A percentile compares a stretch with the other conserved stretches of the same genome.
Evolutionary conservation across 2,329 filamentous ascomycete genomes (phyloP).

Genomic region (Incumbomyces delicatus): DNA sequence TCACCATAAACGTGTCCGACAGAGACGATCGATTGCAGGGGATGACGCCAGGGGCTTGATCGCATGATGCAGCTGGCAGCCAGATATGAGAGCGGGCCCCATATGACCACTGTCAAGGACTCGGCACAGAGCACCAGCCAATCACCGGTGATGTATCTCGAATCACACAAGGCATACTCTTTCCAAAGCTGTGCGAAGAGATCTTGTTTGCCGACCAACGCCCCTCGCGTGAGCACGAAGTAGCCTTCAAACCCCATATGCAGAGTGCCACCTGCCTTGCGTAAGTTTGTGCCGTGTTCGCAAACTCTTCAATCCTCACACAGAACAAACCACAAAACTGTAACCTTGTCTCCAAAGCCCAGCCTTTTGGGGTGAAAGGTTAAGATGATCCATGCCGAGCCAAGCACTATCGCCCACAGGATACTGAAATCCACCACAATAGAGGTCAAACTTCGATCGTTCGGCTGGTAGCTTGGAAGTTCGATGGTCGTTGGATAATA

Average conservation of each 20-base stretch:
- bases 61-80: conserved; percentile 46
- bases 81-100: conserved; percentile 53
- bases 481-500: conserved; percentile 60
- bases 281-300: conserved; percentile 11
- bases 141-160: conserved; percentile 72
- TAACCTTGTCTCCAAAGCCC: conserved; percentile 44
- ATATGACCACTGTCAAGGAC: conserved; percentile 62
- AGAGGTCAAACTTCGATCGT: conserved; percentile 49
- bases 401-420: conserved; percentile 49
- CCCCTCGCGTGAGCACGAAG: conserved; percentile 60
- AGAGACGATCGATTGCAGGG: conserved; percentile 51
- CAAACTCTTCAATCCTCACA: conserved; percentile 40
- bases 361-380: conserved; percentile 46
- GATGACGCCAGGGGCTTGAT: conserved; percentile 47
- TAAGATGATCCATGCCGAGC: conserved; percentile 44
- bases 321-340: conserved; percentile 66
- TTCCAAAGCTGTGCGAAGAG: conserved; percentile 85
- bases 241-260: conserved; percentile 83
- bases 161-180: conserved; percentile 80
- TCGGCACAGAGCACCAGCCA: conserved; percentile 83
- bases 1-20: conserved; percentile 57
- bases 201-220: conserved; percentile 57
- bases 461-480: conserved; percentile 56
- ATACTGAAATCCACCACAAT: conserved; percentile 53
- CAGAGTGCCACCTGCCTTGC: conserved; percentile 37